Conservation (phyloP, 2,329 filamentous ascomycete genomes). For the Alternaria arborescens region DNA sequence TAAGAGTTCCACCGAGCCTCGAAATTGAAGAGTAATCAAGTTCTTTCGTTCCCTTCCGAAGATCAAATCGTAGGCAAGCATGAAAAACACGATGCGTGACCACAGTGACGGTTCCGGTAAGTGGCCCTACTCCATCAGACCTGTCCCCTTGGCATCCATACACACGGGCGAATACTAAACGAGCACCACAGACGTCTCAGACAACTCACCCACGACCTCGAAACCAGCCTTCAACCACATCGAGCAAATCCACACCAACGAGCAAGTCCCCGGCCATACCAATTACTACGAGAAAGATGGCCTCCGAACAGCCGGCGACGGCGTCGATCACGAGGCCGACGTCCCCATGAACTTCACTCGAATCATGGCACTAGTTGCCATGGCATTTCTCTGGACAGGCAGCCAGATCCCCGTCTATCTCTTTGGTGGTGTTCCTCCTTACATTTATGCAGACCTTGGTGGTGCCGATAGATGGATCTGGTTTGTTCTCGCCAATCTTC, state of each 20-base stretch:
- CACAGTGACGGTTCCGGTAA: conserved; percentile 1
- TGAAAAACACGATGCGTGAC: neutral
- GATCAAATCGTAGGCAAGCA: neutral
- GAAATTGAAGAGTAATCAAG: neutral
- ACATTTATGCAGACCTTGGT: conserved; percentile 68
- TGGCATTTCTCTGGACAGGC: conserved; percentile 62
- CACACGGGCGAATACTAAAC: neutral
- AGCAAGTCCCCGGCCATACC: conserved; percentile 47
- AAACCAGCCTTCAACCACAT: conserved; percentile 28
- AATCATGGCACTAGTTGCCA: conserved; percentile 63
- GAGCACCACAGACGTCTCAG: conserved; percentile 18
- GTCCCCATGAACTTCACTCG: conserved; percentile 24
- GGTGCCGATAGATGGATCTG: conserved; percentile 68
- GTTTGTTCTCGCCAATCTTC: conserved; percentile 60
- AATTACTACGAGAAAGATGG: conserved; percentile 60
- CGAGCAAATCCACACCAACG: conserved; percentile 50
- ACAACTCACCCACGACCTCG: conserved; percentile 18
- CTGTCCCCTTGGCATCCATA: too few relatives aligned
- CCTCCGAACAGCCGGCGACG: conserved; percentile 47
- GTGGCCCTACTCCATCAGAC: neutral
- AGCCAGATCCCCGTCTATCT: conserved; percentile 64
- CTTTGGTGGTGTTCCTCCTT: conserved; percentile 42
- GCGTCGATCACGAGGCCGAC: conserved; percentile 25
- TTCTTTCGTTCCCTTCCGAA: neutral
- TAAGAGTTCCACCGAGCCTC: conserved; percentile 1